Evolutionary conservation across 305 asterid genomes (phyloP).

Genomic region (Solanum hybrid): DNA sequence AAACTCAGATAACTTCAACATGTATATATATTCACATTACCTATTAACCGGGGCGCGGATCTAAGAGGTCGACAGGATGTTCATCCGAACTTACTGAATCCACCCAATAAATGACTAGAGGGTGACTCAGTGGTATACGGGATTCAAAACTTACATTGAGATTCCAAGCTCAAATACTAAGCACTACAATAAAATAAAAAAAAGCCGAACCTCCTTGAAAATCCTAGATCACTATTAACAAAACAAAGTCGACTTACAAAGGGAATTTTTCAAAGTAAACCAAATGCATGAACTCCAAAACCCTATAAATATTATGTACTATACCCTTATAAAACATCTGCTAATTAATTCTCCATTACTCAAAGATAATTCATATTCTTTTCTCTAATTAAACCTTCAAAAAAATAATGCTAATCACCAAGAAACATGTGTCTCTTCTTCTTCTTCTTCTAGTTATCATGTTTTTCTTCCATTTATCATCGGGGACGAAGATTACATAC

Average conservation of each 20-base stretch:
- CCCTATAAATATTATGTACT: background rate
- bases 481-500: slow-evolving; percentile 4
- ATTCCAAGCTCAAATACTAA: background rate
- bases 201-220: background rate
- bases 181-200: background rate
- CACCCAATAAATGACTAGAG: background rate
- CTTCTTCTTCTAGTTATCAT: background rate
- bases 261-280: background rate
- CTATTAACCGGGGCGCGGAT: background rate
- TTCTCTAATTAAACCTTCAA: background rate
- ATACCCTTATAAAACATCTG: no score
- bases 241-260: background rate
- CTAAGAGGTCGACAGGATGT: background rate
- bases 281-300: background rate
- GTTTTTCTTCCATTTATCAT: slow-evolving; percentile 1
- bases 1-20: background rate
- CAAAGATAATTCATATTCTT: background rate
- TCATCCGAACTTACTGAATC: background rate
- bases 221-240: background rate
- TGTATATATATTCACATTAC: background rate
- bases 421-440: background rate
- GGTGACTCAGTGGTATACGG: background rate
- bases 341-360: background rate
- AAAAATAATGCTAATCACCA: background rate
- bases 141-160: background rate